Base-by-base conservation (phyloP, 441 rosid species). In the Eutrema salsugineum region DNA sequence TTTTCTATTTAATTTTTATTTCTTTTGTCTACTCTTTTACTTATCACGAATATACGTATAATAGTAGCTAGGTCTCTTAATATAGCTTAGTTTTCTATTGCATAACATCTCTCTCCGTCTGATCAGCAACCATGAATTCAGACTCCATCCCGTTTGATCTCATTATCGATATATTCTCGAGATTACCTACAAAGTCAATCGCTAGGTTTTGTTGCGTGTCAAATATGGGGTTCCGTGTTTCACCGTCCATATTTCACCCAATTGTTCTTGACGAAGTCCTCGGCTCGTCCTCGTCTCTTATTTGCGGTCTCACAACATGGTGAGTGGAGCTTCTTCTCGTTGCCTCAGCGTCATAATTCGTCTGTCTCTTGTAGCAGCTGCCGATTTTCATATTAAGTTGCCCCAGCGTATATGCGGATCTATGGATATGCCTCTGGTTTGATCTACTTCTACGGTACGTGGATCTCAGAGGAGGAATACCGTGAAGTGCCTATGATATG, bases 301-400 rank as follows among this genome's bases (percentile, higher is more conserved):
- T 16, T 46, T 3, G 30, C 7, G 0, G 1, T 42, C 10, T 0
- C 14, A 24, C 0, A 0, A 40, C 0, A 1, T 0, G 5, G 9
- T 15, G 2, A 15, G 15, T 42, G 38, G 22, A 0, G 2, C 4
- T 27, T 61, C 24, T 61, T 5, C 51, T 42, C 50, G 0, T 38
- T 6, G 12, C 49, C 64, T 59, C 49, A 40, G 8, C 0, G 11
- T 36, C 66, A 19, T 6, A 5, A n/a, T 60, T 42, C 27, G 30
- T 16, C 42, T n/a, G 1, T 30, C 33, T 54, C 11, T 14, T 50
- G 17, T 24, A 12, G 22, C 15, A 35, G 1, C 20, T 3, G 12
- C 22, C 40, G 20, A 15, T 8, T 54, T 32, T 32, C 39, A 15
- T 16, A 16, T 19, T 8, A 33, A 55, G 27, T 2, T 55, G n/a